A percentile compares a stretch with the other conserved stretches of the same genome.
phyloP scores from a whole-genome alignment of 23 red algal genomes.

The Gracilariopsis chorda region DNA sequence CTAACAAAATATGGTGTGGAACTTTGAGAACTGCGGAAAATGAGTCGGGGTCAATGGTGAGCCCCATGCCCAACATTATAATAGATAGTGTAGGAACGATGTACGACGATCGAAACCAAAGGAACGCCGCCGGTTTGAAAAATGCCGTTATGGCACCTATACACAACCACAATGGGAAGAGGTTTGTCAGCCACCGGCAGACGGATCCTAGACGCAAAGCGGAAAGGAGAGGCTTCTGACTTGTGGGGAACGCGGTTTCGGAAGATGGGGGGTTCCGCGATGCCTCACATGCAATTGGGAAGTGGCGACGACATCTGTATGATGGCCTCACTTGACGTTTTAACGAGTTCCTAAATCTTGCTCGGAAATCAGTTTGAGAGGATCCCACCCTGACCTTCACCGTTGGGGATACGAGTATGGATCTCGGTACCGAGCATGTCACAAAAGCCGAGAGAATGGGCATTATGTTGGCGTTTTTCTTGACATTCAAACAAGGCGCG shows the following conservation, averaged over 20 bases:
- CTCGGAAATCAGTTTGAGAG: too few species aligned
- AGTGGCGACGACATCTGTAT: too few species aligned
- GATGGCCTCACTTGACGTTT: too few species aligned
- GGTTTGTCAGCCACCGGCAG: constrained; percentile 23
- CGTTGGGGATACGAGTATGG: too few species aligned
- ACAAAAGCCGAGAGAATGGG: too few species aligned
- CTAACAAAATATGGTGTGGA: constrained; percentile 70
- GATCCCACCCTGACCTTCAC: too few species aligned
- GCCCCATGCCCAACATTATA: constrained; percentile 98
- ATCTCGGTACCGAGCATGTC: too few species aligned
- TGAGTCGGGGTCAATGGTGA: constrained; percentile 58
- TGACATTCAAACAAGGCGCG: too few species aligned
- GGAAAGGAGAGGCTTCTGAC: background rate
- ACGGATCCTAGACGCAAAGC: background rate
- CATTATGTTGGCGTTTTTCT: too few species aligned
- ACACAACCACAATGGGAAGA: constrained; percentile 93
- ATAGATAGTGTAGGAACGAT: constrained; percentile 71
- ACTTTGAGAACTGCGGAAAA: constrained; percentile 39
- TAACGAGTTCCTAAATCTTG: too few species aligned
- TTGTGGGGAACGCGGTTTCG: background rate
- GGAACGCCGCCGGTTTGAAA: constrained; percentile 50
- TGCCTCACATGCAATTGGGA: background rate
- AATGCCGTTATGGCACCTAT: constrained; percentile 49
- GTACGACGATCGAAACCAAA: constrained; percentile 75
- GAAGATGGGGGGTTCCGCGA: background rate